Conservation (phyloP, 495 filamentous ascomycete genomes). For the Lophium mytilinum region DNA sequence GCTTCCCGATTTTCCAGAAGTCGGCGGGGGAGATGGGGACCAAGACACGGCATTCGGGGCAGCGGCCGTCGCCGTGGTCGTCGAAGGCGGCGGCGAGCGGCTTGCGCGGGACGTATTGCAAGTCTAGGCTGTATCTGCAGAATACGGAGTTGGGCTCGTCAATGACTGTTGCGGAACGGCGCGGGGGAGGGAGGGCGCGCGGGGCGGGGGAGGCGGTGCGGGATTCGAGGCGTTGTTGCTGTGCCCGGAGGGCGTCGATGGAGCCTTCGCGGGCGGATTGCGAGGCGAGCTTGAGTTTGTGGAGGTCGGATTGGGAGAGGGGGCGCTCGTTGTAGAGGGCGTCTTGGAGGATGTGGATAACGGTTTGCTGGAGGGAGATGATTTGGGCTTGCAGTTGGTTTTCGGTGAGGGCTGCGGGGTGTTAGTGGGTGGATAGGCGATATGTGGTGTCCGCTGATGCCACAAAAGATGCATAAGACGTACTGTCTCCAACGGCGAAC, state of each 20-base stretch:
- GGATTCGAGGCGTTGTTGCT: constrained; percentile 18
- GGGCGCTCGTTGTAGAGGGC: constrained; percentile 26
- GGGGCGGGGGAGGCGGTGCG: constrained; percentile 1
- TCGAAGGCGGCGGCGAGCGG: constrained; percentile 23
- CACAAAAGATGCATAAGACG: neutral
- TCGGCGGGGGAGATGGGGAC: constrained; percentile 15
- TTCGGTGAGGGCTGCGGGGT: constrained; percentile 22
- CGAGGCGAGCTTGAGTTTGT: constrained; percentile 24
- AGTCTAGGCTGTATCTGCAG: constrained; percentile 28
- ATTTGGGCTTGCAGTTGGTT: constrained; percentile 32
- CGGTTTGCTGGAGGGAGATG: constrained; percentile 31
- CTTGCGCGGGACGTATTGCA: constrained; percentile 22
- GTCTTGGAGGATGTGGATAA: constrained; percentile 31
- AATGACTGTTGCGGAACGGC: constrained; percentile 6
- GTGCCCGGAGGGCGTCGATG: constrained; percentile 22
- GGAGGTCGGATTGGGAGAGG: constrained; percentile 23
- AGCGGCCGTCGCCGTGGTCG: constrained; percentile 19
- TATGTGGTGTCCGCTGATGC: neutral
- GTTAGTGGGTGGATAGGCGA: neutral
- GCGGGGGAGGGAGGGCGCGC: constrained; percentile 6
- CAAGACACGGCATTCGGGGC: constrained; percentile 17
- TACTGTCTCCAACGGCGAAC: constrained; percentile 28
- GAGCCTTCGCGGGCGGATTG: constrained; percentile 28
- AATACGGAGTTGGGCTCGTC: constrained; percentile 17
- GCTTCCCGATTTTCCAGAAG: constrained; percentile 27